Evolutionary conservation across 2,329 filamentous ascomycete genomes (phyloP), one percentile per base, ranked within the genome.

Genomic region (Hypoxylon sp.): DNA sequence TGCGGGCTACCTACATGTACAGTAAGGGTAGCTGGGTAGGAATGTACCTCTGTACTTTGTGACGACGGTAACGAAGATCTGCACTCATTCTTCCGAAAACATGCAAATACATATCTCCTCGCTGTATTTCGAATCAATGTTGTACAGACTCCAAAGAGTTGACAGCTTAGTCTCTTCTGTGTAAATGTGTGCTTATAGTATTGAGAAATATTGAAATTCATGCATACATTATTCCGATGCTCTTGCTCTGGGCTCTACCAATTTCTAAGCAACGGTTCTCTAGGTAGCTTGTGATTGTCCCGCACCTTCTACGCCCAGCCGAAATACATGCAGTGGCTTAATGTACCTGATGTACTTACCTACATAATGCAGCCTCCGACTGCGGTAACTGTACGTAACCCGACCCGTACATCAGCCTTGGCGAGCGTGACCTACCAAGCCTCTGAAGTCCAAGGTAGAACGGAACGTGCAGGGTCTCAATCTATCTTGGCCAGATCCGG

Each of bases 401-500:
- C 53, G 53, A 55, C 22, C 42, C 53, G 31, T 35, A 27, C 51
- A 42, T 55, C 53, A 44, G 53, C 22, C 53, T 55, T 55, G 53
- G 53, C 53, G 13, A 55, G 33, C 51, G 6, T 27, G 51, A 14
- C 10, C 11, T 49, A 49, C 46, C 37, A 59, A 40, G 31, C 44
- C 35, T 55, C 55, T 35, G n/a, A 44, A 25, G 22, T 42, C 17
- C 40, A 59, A 42, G 48, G 13, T 22, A n/a, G 53, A 30, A 42
- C 22, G 35, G 30, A 59, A 50, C 54, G 25, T 42, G 27, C 44
- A 61, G 51, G 57, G 44, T 33, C 17, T 58, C 50, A 44, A 62
- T 62, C 56, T 42, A 61, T 61, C 54, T 53, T 61, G 57, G 56
- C 55, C 56, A 35, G 33, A 60, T 68, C 56, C 61, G 61, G 61